Evolutionary conservation across 2,329 filamentous ascomycete species (phyloP).

Genomic region (Alternaria triticina): DNA sequence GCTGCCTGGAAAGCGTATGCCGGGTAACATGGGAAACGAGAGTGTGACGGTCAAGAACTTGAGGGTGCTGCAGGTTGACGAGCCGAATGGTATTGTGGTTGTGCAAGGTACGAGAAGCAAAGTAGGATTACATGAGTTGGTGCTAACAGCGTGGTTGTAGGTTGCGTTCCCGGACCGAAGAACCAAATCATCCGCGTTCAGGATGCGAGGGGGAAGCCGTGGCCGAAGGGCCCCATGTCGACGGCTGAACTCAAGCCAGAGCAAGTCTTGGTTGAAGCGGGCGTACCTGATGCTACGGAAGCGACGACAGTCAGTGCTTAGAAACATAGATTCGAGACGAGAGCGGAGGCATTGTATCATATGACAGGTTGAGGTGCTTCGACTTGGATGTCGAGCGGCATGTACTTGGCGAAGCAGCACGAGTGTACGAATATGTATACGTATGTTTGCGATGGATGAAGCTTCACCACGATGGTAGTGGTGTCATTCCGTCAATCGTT

Average conservation of each 20-base stretch:
- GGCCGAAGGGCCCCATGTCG: constrained; percentile 60
- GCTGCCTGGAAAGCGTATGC: constrained; percentile 96
- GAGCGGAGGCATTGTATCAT: constrained; percentile 11
- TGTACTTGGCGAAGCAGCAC: not conserved
- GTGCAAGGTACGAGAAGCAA: constrained; percentile 69
- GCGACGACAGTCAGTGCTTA: constrained; percentile 11
- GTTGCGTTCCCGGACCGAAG: constrained; percentile 84
- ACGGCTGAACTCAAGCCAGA: constrained; percentile 26
- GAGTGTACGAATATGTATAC: not conserved
- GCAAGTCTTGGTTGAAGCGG: constrained; percentile 14
- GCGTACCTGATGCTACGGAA: constrained; percentile 13
- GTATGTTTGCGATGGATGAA: too few relatives aligned
- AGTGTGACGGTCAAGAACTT: constrained; percentile 90
- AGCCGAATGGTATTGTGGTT: constrained; percentile 84
- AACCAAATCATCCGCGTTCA: constrained; percentile 83
- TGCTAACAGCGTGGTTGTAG: constrained; percentile 42
- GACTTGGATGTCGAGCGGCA: not conserved
- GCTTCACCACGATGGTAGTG: not conserved
- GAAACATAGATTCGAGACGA: not conserved
- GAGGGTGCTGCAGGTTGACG: constrained; percentile 85
- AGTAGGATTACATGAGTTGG: not conserved
- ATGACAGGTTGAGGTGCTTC: not conserved
- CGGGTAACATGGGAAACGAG: constrained; percentile 91
- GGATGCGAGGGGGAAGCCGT: constrained; percentile 88
- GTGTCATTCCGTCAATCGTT: not conserved